These are phyloP conservation scores for Mycosphaerelloides madeirae DNA, from an alignment of 2,329 filamentous ascomycete genomes.

Conservation along the genomic window DNA sequence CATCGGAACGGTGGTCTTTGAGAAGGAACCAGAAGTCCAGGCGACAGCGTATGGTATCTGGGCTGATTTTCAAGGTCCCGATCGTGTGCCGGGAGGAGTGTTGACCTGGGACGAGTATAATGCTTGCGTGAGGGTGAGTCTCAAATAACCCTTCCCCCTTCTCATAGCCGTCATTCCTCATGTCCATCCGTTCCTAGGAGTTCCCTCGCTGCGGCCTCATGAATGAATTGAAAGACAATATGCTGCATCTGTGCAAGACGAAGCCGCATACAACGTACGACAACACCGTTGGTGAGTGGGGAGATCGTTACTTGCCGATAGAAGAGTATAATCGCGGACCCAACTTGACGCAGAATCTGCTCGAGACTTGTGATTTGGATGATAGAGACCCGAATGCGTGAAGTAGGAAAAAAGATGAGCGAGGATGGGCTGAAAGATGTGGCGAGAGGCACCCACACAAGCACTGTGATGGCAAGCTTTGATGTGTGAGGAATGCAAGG, in stretches of 20 bases:
- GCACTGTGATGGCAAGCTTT: too few species aligned
- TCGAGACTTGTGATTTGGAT: constrained; percentile 20
- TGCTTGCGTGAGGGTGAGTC: constrained; percentile 13
- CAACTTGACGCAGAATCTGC: constrained; percentile 24
- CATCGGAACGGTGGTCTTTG: constrained; percentile 33
- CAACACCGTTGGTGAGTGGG: constrained; percentile 34
- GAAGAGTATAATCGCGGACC: constrained; percentile 34
- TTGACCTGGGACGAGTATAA: constrained; percentile 21
- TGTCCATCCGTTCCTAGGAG: constrained; percentile 7
- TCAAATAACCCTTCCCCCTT: neutral
- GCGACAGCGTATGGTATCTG: constrained; percentile 23
- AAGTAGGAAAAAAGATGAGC: too few species aligned
- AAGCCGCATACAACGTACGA: constrained; percentile 40
- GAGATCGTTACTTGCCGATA: constrained; percentile 31
- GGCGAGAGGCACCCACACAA: too few species aligned
- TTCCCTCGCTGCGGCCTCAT: constrained; percentile 36
- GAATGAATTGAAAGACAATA: constrained; percentile 34
- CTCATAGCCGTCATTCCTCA: neutral
- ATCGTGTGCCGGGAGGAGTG: constrained; percentile 16
- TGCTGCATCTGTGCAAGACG: constrained; percentile 38
- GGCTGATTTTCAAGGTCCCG: constrained; percentile 21
- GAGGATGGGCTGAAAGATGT: too few species aligned
- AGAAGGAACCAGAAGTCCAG: constrained; percentile 44
- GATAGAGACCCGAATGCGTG: constrained; percentile 10
- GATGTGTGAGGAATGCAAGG: too few species aligned